phyloP scores from a whole-genome alignment of 1,284 basidiomycete species.

The Meira miltonrushii region DNA sequence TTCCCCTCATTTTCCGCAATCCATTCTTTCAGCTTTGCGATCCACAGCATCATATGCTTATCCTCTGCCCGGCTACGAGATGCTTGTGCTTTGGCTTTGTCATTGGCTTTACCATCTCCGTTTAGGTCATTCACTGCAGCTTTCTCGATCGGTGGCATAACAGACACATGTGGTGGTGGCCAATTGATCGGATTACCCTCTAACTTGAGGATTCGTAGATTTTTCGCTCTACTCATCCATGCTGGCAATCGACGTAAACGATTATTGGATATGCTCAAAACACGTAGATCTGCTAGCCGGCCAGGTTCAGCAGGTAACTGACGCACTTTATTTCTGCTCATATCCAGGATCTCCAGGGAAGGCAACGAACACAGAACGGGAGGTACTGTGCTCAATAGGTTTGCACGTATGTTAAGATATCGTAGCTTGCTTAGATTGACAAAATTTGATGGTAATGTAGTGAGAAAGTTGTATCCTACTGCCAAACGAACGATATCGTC shows the following conservation, averaged over 20 bases:
- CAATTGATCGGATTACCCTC: conserved; percentile 82
- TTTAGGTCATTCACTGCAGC: background rate
- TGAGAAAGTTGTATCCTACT: conserved; percentile 76
- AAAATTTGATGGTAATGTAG: conserved; percentile 74
- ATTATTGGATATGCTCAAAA: conserved; percentile 82
- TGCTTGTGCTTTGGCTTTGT: conserved; percentile 55
- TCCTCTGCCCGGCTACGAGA: conserved; percentile 31
- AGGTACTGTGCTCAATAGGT: conserved; percentile 77
- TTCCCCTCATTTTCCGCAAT: conserved; percentile 18
- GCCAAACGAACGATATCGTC: conserved; percentile 59
- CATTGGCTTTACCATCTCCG: conserved; percentile 5
- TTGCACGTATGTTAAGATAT: conserved; percentile 89
- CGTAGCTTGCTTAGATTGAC: conserved; percentile 69
- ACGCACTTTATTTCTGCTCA: conserved; percentile 86
- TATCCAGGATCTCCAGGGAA: conserved; percentile 85
- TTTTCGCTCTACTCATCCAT: conserved; percentile 70
- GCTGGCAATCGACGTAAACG: conserved; percentile 71
- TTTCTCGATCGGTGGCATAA: conserved; percentile 29
- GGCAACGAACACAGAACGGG: conserved; percentile 75
- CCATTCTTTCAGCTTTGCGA: conserved; percentile 35
- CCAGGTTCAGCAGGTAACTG: conserved; percentile 74
- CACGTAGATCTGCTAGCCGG: conserved; percentile 70
- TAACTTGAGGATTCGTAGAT: conserved; percentile 74
- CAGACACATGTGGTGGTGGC: conserved; percentile 59
- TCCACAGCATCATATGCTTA: conserved; percentile 39